These are phyloP conservation scores for Claviceps sp. DNA, from an alignment of 2,329 filamentous ascomycete species.

Conservation along the genomic window DNA sequence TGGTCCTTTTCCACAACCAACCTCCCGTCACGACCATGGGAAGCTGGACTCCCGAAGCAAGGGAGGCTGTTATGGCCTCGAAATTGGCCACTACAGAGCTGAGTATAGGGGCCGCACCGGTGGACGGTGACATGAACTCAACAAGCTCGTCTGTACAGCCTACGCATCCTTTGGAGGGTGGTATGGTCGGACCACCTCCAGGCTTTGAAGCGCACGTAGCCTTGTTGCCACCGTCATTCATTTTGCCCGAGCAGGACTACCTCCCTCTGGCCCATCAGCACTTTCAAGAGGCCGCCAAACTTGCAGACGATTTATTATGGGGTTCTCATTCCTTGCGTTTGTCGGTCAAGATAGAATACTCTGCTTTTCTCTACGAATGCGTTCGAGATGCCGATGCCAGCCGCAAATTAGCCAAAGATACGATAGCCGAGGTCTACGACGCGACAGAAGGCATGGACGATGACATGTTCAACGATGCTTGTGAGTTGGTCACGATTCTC, in stretches of 20 bases:
- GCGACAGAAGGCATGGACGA: constrained; percentile 88
- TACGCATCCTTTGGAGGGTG: constrained; percentile 40
- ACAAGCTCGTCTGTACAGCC: constrained; percentile 33
- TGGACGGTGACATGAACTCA: constrained; percentile 26
- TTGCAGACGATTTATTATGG: constrained; percentile 66
- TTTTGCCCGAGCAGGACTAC: constrained; percentile 69
- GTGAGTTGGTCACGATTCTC: constrained; percentile 72
- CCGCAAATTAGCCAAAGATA: constrained; percentile 62
- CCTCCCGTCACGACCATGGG: constrained; percentile 57
- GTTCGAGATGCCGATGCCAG: constrained; percentile 68
- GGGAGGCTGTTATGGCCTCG: constrained; percentile 21
- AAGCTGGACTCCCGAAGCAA: constrained; percentile 33
- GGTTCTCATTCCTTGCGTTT: constrained; percentile 82
- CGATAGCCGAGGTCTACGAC: constrained; percentile 83
- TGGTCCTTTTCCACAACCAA: constrained; percentile 89
- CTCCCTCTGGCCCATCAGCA: constrained; percentile 67
- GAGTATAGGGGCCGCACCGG: constrained; percentile 32
- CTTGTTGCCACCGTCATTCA: constrained; percentile 50
- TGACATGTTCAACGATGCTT: constrained; percentile 86
- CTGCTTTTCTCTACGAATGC: constrained; percentile 88
- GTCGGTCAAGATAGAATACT: constrained; percentile 83
- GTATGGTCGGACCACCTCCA: constrained; percentile 43
- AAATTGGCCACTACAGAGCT: constrained; percentile 24
- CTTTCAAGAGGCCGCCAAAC: constrained; percentile 62
- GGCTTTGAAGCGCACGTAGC: constrained; percentile 32